Base-by-base conservation (phyloP, 768 basidiomycete species). In the Lentinus tigrinus region DNA sequence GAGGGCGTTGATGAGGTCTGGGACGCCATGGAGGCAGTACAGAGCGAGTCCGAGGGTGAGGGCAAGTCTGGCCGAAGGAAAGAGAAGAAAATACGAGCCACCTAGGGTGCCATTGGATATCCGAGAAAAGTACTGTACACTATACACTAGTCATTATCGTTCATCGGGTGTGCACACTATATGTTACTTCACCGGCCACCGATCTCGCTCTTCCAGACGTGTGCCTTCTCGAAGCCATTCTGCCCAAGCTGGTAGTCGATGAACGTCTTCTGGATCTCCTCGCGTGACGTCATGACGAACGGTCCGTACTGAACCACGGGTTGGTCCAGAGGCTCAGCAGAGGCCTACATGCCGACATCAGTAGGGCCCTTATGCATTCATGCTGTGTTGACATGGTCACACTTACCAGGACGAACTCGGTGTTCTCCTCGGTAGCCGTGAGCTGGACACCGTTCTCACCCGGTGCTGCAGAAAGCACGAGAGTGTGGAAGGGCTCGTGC, bases 201-300 rank as follows among this genome's bases (percentile, higher is more conserved):
- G 65, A 95, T 93, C 69, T 87, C 78, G 66, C 90, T 93, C 74
- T 87, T 82, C 96, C 95, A 98, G 16, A 78, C 85, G 61, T 85
- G 87, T 7, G 87, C 95, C 62, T 85, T 87, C 74, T 98, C 96
- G 70, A 98, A 98, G 4, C 96, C 96, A 67, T 98, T 97, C 63
- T 66, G 73, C 36, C 85, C 89, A 40, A 75, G 71, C 73, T 85
- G 89, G 70, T 92, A 95, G 65, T 98, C 95, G 27, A 81, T 66
- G 58, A 98, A 73, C 0, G 95, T 92, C 69, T 88, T 78, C 67
- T 88, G 81, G 36, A 96, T 91, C 67, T 95, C 94, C 60, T 88
- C 83, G 24, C 78, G 77, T 2, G 81, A 84, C 10, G 89, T 94
- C 84, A 95, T 88, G 16, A 96, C 95, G 66, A 92, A 91, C 7